Evolutionary conservation across 2,329 filamentous ascomycete genomes (phyloP).

Genomic region (Xylariaceae sp.): DNA sequence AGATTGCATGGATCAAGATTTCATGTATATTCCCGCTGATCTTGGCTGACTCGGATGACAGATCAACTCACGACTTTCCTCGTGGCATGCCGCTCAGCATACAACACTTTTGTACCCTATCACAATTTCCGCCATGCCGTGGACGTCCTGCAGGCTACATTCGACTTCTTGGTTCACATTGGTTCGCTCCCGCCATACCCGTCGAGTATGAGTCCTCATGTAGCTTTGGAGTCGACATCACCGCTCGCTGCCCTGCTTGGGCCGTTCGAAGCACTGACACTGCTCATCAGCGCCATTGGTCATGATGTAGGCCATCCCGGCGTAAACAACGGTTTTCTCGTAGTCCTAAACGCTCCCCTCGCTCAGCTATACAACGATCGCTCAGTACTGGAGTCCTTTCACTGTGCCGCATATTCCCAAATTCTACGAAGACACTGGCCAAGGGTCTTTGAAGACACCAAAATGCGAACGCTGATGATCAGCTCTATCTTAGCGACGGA

Average conservation of each 20-base stretch:
- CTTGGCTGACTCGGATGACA: conserved; percentile 40
- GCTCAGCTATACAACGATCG: conserved; percentile 96
- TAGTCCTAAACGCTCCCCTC: conserved; percentile 85
- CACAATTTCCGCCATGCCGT: conserved; percentile 98
- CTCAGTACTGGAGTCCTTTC: conserved; percentile 94
- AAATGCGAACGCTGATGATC: conserved; percentile 87
- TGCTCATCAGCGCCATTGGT: conserved; percentile 93
- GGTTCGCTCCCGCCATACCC: conserved; percentile 70
- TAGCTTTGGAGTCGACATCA: conserved; percentile 41
- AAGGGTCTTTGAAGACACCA: conserved; percentile 68
- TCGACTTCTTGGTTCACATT: conserved; percentile 80
- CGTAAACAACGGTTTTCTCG: conserved; percentile 95
- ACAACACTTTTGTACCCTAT: conserved; percentile 93
- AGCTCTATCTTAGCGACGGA: conserved; percentile 97
- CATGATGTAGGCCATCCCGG: conserved; percentile 97
- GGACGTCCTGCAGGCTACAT: conserved; percentile 90
- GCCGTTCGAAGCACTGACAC: conserved; percentile 82
- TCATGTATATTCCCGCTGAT: conserved; percentile 8
- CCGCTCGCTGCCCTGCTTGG: conserved; percentile 71
- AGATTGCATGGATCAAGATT: conserved; percentile 7
- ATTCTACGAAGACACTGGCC: conserved; percentile 94
- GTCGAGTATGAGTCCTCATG: conserved; percentile 24
- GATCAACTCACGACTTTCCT: conserved; percentile 82
- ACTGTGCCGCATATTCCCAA: conserved; percentile 94
- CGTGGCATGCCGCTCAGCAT: conserved; percentile 84